These are phyloP conservation scores for Hippophae rhamnoides DNA, from an alignment of 306 rosid species.

Conservation along the genomic window DNA sequence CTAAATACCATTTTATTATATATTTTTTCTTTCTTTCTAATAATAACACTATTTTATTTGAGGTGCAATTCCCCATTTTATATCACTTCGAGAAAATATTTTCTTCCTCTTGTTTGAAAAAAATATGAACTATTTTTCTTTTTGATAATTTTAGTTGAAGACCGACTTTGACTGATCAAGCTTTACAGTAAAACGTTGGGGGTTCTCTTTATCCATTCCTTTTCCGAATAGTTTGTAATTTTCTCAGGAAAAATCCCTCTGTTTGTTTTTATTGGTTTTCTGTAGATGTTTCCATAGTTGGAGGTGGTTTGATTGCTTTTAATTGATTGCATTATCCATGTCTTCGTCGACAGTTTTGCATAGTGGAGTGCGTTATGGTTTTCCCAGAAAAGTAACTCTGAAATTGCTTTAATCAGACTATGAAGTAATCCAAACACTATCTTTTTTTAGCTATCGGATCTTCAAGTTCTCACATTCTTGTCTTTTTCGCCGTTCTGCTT, in stretches of 20 bases:
- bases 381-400: background rate
- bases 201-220: no score
- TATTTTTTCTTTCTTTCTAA: no score
- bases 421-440: constrained; percentile 17
- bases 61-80: no score
- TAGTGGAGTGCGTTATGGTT: constrained; percentile 15
- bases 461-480: background rate
- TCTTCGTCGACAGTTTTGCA: background rate
- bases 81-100: no score
- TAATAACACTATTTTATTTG: no score
- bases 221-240: no score
- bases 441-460: constrained; percentile 6
- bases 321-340: background rate
- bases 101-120: background rate
- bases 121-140: background rate
- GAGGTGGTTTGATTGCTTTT: background rate
- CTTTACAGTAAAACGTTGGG: no score
- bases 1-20: no score
- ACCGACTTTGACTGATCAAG: background rate
- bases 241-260: no score
- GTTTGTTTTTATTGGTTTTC: no score
- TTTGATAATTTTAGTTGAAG: background rate
- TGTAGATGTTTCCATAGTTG: no score
- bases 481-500: no score
- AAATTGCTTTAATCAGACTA: constrained; percentile 4